A percentile compares a stretch with the other conserved stretches of the same genome.
Evolutionary conservation across 2,329 filamentous ascomycete genomes (phyloP).

Genomic region (Neofusicoccum umdonicola): DNA sequence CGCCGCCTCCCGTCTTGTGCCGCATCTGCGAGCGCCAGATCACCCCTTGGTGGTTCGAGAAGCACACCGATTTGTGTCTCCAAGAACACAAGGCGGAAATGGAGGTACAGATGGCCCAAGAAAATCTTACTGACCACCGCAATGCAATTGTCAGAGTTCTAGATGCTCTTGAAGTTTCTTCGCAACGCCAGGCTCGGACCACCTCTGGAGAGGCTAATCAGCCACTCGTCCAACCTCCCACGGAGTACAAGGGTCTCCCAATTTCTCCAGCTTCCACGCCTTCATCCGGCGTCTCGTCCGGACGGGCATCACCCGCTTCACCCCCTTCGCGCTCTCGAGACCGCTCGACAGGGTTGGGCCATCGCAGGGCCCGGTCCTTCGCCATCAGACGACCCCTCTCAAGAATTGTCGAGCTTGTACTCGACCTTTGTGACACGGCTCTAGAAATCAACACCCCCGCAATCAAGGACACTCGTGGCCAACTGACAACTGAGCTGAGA

Average conservation of each 20-base stretch:
- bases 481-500: slow-evolving; percentile 71
- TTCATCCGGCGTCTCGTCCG: slow-evolving; percentile 68
- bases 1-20: slow-evolving; percentile 82
- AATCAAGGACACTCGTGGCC: slow-evolving; percentile 76
- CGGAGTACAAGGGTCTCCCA: slow-evolving; percentile 83
- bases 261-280: slow-evolving; percentile 72
- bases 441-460: slow-evolving; percentile 92
- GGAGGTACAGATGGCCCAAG: slow-evolving; percentile 95
- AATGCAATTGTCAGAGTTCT: slow-evolving; percentile 93
- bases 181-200: slow-evolving; percentile 30
- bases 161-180: slow-evolving; percentile 81
- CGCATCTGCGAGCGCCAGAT: slow-evolving; percentile 98
- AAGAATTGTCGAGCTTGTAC: slow-evolving; percentile 88
- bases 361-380: slow-evolving; percentile 80
- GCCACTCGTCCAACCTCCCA: slow-evolving; percentile 43
- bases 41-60: slow-evolving; percentile 99
- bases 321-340: slow-evolving; percentile 65
- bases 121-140: slow-evolving; percentile 86
- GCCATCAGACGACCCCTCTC: slow-evolving; percentile 85
- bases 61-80: slow-evolving; percentile 92
- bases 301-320: slow-evolving; percentile 68
- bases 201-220: slow-evolving; percentile 22
- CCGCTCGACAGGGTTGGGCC: slow-evolving; percentile 68
- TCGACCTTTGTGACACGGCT: slow-evolving; percentile 94
- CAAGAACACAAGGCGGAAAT: slow-evolving; percentile 96